These are phyloP conservation scores for Camelina laxa DNA, from an alignment of 345 rosid species.

Conservation along the genomic window DNA sequence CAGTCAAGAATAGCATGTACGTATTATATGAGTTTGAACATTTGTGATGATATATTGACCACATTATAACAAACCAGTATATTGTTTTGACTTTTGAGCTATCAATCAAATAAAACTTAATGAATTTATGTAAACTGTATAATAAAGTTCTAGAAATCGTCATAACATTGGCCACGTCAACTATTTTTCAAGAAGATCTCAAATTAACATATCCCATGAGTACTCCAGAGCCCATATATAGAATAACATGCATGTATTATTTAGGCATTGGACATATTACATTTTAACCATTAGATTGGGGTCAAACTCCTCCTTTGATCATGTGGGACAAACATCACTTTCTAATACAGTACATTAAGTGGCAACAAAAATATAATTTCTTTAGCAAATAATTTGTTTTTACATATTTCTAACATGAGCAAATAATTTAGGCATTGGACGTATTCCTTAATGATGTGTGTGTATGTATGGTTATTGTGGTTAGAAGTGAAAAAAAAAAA, in stretches of 20 bases:
- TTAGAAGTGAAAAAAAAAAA: background rate
- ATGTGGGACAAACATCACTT: background rate
- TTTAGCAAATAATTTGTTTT: too few relatives aligned
- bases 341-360: background rate
- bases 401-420: too few relatives aligned
- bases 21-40: background rate
- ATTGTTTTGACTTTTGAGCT: background rate
- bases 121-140: background rate
- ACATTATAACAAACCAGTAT: background rate
- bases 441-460: background rate
- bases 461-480: background rate
- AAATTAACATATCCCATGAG: background rate
- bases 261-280: background rate
- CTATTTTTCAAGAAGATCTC: slow-evolving; percentile 3
- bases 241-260: background rate
- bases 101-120: background rate
- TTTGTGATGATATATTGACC: background rate
- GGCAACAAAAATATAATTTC: background rate
- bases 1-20: background rate
- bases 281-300: background rate
- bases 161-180: background rate
- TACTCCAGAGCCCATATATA: background rate
- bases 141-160: background rate
- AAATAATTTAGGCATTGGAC: too few relatives aligned
- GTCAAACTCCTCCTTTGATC: background rate